Conservation (phyloP, 176 grass and related monocot species). For the Aegilops umbellulata region DNA sequence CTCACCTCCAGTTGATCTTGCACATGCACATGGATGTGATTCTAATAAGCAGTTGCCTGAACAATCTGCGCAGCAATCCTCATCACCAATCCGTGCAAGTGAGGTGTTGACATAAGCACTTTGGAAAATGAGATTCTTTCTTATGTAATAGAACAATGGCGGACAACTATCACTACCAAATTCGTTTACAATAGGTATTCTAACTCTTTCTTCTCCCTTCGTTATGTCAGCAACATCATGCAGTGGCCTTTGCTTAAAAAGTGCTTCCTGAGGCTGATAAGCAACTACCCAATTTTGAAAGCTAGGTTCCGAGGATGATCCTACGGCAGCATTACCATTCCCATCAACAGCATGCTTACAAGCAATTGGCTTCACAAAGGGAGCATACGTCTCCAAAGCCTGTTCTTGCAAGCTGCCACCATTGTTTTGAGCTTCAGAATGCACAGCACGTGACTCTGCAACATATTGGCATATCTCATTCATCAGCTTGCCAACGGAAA, state of each 20-base stretch:
- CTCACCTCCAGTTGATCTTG: constrained; percentile 53
- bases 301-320: not conserved
- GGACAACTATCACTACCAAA: constrained; percentile 51
- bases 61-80: constrained; percentile 77
- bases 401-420: constrained; percentile 8
- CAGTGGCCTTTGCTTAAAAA: constrained; percentile 33
- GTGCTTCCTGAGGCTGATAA: constrained; percentile 31
- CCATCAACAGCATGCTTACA: not conserved
- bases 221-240: constrained; percentile 79
- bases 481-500: constrained; percentile 67
- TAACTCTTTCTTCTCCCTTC: constrained; percentile 62
- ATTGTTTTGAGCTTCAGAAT: constrained; percentile 7
- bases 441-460: constrained; percentile 28
- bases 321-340: constrained; percentile 12
- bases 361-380: constrained; percentile 26
- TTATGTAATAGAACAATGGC: constrained; percentile 63
- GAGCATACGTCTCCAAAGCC: not conserved
- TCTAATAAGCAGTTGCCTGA: constrained; percentile 60
- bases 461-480: constrained; percentile 67
- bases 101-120: constrained; percentile 65
- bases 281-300: constrained; percentile 29
- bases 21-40: constrained; percentile 63
- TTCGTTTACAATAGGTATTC: constrained; percentile 71
- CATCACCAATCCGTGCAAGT: constrained; percentile 67
- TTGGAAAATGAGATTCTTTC: constrained; percentile 52